Evolutionary conservation across 2,329 filamentous ascomycete species (phyloP).

Genomic region (Herpotrichia juniperi): DNA sequence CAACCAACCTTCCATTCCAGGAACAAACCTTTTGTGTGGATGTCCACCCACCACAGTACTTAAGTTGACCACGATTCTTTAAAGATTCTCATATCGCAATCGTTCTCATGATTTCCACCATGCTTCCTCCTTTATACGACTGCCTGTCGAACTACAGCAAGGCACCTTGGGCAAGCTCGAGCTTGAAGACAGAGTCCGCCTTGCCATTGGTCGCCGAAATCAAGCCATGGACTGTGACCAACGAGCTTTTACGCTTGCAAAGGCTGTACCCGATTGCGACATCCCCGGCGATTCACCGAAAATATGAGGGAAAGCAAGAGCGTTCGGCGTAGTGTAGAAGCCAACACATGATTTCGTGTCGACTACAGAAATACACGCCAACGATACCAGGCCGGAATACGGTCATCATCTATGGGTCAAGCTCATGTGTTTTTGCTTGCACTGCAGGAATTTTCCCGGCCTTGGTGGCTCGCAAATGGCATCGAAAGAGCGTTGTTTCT

Average conservation of each 20-base stretch:
- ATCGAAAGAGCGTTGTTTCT: not conserved
- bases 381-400: constrained; percentile 25
- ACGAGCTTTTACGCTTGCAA: constrained; percentile 30
- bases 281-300: constrained; percentile 29
- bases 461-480: not conserved
- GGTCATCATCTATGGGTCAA: constrained; percentile 26
- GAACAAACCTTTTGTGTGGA: not conserved
- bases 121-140: constrained; percentile 22
- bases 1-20: not conserved
- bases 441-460: constrained; percentile 26
- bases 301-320: constrained; percentile 37
- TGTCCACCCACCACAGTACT: no score
- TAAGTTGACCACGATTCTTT: no score
- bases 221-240: constrained; percentile 22
- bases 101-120: constrained; percentile 2
- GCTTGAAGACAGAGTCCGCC: constrained; percentile 23
- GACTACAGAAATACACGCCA: constrained; percentile 29
- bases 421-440: constrained; percentile 22
- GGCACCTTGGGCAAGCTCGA: constrained; percentile 27
- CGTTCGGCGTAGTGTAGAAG: constrained; percentile 26
- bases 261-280: constrained; percentile 23
- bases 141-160: constrained; percentile 32
- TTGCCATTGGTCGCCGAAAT: constrained; percentile 25
- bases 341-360: constrained; percentile 31
- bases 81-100: not conserved